A percentile compares a stretch with the other conserved stretches of the same genome.
Evolutionary conservation across 345 rosid genomes (phyloP).

Genomic region (Aethionema arabicum): DNA sequence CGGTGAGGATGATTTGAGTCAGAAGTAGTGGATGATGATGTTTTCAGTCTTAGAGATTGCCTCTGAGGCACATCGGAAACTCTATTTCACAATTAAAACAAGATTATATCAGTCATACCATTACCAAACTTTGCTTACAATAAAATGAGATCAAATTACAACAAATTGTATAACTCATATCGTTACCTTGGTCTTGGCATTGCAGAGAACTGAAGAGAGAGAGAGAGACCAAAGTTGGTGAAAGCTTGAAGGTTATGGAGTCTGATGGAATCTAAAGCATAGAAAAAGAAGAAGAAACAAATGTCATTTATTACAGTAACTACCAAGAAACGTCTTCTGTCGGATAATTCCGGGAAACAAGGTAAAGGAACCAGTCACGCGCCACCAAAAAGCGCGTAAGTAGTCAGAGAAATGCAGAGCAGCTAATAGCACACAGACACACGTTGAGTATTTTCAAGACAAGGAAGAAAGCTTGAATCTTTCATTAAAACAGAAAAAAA

Average conservation of each 20-base stretch:
- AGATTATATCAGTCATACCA: not conserved
- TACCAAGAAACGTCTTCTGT: slow-evolving; percentile 18
- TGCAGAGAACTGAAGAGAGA: not conserved
- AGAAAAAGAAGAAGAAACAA: not conserved
- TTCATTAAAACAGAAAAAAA: not conserved
- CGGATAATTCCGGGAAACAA: slow-evolving; percentile 6
- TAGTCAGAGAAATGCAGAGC: not conserved
- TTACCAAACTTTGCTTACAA: not conserved
- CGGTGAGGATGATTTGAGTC: slow-evolving; percentile 54
- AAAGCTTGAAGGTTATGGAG: slow-evolving; percentile 20
- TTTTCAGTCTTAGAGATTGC: slow-evolving; percentile 68
- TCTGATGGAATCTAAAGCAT: slow-evolving; percentile 36
- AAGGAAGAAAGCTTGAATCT: not conserved
- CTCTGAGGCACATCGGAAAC: slow-evolving; percentile 72
- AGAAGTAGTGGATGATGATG: slow-evolving; percentile 61
- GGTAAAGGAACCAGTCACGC: not conserved
- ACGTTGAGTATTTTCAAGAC: not conserved
- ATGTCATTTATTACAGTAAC: slow-evolving; percentile 26
- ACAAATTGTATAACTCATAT: slow-evolving; percentile 1
- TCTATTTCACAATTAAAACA: slow-evolving; percentile 15
- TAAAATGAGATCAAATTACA: not conserved
- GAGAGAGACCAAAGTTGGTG: slow-evolving; percentile 16
- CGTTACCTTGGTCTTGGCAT: slow-evolving; percentile 88
- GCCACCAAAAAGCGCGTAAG: not conserved
- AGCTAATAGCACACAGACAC: not conserved